Percentiles rank a stretch among this genome's conserved stretches.
phyloP scores from a whole-genome alignment of 2,329 filamentous ascomycete genomes.

The Fusarium subtropicale region DNA sequence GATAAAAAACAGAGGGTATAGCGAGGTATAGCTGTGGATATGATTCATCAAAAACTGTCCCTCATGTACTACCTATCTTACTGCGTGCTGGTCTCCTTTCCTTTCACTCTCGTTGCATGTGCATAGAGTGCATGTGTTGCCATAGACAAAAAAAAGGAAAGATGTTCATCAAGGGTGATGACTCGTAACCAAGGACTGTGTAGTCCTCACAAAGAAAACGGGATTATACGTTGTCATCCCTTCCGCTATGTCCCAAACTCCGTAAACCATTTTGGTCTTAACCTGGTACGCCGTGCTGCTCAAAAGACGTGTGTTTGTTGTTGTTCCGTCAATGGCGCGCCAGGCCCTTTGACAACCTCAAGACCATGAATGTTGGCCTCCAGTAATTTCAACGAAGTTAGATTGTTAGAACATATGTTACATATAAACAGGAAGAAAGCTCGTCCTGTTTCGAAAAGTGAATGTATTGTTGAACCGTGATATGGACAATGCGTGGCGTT shows the following conservation, averaged over 20 bases:
- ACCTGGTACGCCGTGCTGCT: conserved; percentile 47
- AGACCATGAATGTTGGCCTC: conserved; percentile 16
- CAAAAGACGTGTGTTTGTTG: conserved; percentile 39
- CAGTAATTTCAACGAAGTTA: conserved; percentile 29
- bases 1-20: conserved; percentile 8
- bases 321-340: conserved; percentile 42
- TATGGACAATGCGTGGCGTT: background rate
- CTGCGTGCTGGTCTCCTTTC: conserved; percentile 9
- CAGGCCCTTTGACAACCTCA: conserved; percentile 28
- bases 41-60: conserved; percentile 17
- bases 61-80: background rate
- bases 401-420: conserved; percentile 42
- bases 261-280: conserved; percentile 35
- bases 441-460: conserved; percentile 29
- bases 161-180: conserved; percentile 24
- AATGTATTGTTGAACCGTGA: conserved; percentile 19
- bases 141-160: conserved; percentile 19
- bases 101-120: conserved; percentile 28
- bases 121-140: conserved; percentile 21
- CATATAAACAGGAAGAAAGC: conserved; percentile 29
- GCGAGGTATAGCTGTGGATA: conserved; percentile 25
- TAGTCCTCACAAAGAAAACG: conserved; percentile 34
- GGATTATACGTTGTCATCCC: conserved; percentile 33
- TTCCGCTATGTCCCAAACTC: conserved; percentile 41
- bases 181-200: conserved; percentile 22